phyloP scores from a whole-genome alignment of 768 basidiomycete species.

The Rhizopogon vesiculosus region DNA sequence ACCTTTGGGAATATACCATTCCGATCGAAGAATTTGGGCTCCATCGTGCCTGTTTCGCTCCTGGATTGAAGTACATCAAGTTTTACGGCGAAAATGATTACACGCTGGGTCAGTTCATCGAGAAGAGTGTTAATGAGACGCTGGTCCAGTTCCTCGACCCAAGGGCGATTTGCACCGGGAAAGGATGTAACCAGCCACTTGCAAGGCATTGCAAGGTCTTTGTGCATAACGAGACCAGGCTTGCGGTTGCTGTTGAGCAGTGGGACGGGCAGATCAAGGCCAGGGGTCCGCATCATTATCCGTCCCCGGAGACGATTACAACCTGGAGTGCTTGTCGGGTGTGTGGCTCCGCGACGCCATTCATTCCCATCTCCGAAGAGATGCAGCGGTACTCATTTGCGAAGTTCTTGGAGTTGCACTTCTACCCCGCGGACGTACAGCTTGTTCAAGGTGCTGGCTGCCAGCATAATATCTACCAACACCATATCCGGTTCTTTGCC shows the following conservation, averaged over 20 bases:
- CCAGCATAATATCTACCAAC: slow-evolving; percentile 89
- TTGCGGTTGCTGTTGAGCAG: slow-evolving; percentile 85
- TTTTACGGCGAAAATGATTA: slow-evolving; percentile 94
- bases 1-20: slow-evolving; percentile 74
- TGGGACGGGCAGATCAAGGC: slow-evolving; percentile 68
- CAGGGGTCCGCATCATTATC: slow-evolving; percentile 48
- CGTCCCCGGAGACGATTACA: slow-evolving; percentile 72
- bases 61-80: slow-evolving; percentile 64
- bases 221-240: slow-evolving; percentile 80
- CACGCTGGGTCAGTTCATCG: slow-evolving; percentile 92
- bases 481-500: slow-evolving; percentile 91
- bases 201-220: slow-evolving; percentile 87
- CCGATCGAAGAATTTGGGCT: slow-evolving; percentile 63
- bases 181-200: slow-evolving; percentile 77
- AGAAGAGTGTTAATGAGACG: slow-evolving; percentile 67
- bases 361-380: slow-evolving; percentile 86
- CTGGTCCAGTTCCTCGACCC: slow-evolving; percentile 67
- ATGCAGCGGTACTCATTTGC: slow-evolving; percentile 94
- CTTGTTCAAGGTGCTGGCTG: slow-evolving; percentile 87
- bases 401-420: slow-evolving; percentile 93
- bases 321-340: slow-evolving; percentile 89
- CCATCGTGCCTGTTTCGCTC: slow-evolving; percentile 75
- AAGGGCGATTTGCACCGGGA: slow-evolving; percentile 75
- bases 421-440: slow-evolving; percentile 86
- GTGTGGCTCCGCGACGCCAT: slow-evolving; percentile 76